Evolutionary conservation across 2,329 filamentous ascomycete species (phyloP).

Genomic region (Podosphaera xanthii): DNA sequence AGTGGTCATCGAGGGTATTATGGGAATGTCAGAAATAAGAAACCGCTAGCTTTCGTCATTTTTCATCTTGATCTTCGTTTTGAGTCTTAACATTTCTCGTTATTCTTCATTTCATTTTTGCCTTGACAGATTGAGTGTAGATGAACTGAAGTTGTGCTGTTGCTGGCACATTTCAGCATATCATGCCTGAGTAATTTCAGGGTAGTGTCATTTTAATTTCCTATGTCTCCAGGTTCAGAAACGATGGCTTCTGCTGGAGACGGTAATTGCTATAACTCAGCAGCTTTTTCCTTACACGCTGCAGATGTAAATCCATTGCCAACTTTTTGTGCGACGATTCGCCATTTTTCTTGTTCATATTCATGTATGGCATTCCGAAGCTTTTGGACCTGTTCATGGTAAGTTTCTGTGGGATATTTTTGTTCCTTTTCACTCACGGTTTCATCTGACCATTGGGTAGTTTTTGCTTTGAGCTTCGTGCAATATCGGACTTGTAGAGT

Average conservation of each 20-base stretch:
- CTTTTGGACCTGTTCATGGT: slow-evolving; percentile 40
- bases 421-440: slow-evolving; percentile 36
- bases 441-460: slow-evolving; percentile 80
- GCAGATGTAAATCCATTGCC: slow-evolving; percentile 72
- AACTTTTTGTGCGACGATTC: slow-evolving; percentile 74
- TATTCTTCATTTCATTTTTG: too few species aligned
- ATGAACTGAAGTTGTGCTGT: too few species aligned
- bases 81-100: too few species aligned
- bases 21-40: too few species aligned
- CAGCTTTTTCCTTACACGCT: slow-evolving; percentile 48
- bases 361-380: slow-evolving; percentile 56
- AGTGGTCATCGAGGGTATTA: too few species aligned
- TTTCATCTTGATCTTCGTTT: too few species aligned
- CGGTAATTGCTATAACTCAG: slow-evolving; percentile 17
- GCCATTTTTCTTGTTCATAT: slow-evolving; percentile 84
- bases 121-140: too few species aligned
- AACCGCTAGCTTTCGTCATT: too few species aligned
- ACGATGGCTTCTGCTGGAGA: slow-evolving; percentile 16
- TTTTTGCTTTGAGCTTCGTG: slow-evolving; percentile 85
- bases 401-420: slow-evolving; percentile 2
- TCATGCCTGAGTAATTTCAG: too few species aligned
- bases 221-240: slow-evolving; percentile 8
- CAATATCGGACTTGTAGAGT: slow-evolving; percentile 88
- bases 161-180: too few species aligned
- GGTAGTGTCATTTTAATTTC: too few species aligned